Base-by-base conservation (phyloP, 139 green algal species). In the Auxenochlorella pyrenoidosa region DNA sequence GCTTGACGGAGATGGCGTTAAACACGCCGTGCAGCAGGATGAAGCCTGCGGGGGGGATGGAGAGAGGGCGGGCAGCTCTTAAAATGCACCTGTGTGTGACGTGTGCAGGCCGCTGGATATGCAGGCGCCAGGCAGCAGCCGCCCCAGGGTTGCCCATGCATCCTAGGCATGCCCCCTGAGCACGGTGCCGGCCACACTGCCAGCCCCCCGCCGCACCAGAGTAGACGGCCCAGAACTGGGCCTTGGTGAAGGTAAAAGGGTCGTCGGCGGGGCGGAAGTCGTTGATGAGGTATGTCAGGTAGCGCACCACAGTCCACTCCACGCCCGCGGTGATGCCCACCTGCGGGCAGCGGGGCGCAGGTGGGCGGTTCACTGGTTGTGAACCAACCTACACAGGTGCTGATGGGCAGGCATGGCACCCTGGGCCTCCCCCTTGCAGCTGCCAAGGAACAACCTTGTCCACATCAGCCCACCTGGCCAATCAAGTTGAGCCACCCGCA, bases 11-110 rank as follows among this genome's bases (percentile, higher is more conserved):
- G n/a, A 92, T 71, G 6, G 82, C 84, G 77, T 92, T 92, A 65
- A 91, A 63, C 40, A 82, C 34, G 59, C 87, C 84, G 79, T 91
- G 73, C 36, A 89, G 19, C n/a, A 92, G 34, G 75, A 89, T 73
- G 68, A 85, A 81, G 75, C 28, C 75, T 81, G 75, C 75, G 15
- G 70, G 34, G 68, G n/a, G n/a, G n/a, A n/a, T n/a, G n/a, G n/a
- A n/a, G n/a, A n/a, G n/a, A n/a, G n/a, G n/a, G n/a, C n/a, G n/a
- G n/a, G n/a, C n/a, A n/a, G n/a, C n/a, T n/a, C n/a, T n/a, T n/a
- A n/a, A n/a, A n/a, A n/a, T n/a, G n/a, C n/a, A n/a, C n/a, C n/a
- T n/a, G n/a, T n/a, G n/a, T n/a, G n/a, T n/a, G n/a, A n/a, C n/a
- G n/a, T n/a, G n/a, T n/a, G n/a, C n/a, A n/a, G n/a, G n/a, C n/a